Conservation (phyloP, 2,329 filamentous ascomycete species). For the Graphiopsis chlorocephala region DNA sequence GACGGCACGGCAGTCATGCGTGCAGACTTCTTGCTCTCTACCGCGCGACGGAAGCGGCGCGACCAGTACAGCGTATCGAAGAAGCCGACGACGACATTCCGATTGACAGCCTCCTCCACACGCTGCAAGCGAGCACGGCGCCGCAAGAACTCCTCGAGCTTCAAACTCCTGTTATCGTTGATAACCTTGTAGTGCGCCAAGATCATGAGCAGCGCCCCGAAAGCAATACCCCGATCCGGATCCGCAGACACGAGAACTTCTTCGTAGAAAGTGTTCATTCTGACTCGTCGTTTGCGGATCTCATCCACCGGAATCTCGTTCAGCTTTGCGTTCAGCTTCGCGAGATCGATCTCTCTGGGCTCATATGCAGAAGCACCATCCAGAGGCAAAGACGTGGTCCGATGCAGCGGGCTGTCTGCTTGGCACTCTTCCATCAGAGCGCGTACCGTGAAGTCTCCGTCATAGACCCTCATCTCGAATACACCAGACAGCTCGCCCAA, state of each 20-base stretch:
- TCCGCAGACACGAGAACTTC: constrained; percentile 94
- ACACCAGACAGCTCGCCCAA: constrained; percentile 88
- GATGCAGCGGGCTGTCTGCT: constrained; percentile 49
- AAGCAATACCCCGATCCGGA: constrained; percentile 82
- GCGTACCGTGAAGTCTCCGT: constrained; percentile 82
- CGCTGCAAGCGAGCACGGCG: constrained; percentile 86
- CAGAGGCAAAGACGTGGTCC: constrained; percentile 51
- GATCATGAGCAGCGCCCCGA: constrained; percentile 90
- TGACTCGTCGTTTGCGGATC: constrained; percentile 70
- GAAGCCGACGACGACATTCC: constrained; percentile 88
- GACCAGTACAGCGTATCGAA: constrained; percentile 93
- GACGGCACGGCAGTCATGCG: constrained; percentile 77
- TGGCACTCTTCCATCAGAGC: constrained; percentile 78
- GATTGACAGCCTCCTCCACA: constrained; percentile 89
- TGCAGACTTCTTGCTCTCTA: constrained; percentile 68
- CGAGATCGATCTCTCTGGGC: constrained; percentile 61
- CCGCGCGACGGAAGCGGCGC: constrained; percentile 72
- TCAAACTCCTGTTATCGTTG: constrained; percentile 92
- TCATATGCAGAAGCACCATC: constrained; percentile 31
- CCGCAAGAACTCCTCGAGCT: constrained; percentile 89
- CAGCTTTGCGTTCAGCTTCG: constrained; percentile 71
- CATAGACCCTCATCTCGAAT: constrained; percentile 96
- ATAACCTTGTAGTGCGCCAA: constrained; percentile 98
- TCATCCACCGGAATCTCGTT: constrained; percentile 68
- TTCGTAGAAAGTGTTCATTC: constrained; percentile 94